Percentiles rank a stretch among this genome's conserved stretches.
phyloP scores from a whole-genome alignment of 441 rosid species.

The Erodium moschatum region DNA sequence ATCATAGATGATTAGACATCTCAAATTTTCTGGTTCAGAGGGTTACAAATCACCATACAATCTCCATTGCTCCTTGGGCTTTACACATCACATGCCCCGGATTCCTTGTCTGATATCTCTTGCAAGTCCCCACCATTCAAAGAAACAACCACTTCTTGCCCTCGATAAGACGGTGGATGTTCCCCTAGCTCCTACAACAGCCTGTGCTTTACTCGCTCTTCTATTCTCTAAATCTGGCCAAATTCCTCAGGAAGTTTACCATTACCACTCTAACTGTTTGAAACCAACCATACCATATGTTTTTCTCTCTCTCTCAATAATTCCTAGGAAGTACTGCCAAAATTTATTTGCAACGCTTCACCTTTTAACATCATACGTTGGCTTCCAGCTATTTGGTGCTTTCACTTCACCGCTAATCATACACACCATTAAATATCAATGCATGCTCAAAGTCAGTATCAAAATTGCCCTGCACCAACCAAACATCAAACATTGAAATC shows the following conservation, averaged over 20 bases:
- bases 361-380: conserved; percentile 23
- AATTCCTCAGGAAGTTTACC: conserved; percentile 17
- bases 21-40: conserved; percentile 17
- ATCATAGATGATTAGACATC: conserved; percentile 17
- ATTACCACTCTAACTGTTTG: conserved; percentile 12
- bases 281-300: conserved; percentile 11
- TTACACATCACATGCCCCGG: conserved; percentile 4
- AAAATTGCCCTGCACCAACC: conserved; percentile 24
- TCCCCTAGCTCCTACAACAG: conserved; percentile 21
- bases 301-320: conserved; percentile 24
- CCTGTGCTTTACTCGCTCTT: not conserved
- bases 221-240: conserved; percentile 12
- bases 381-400: conserved; percentile 35
- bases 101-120: conserved; percentile 6
- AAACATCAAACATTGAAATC: conserved; percentile 11
- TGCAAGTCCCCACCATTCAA: not conserved
- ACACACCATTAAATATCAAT: conserved; percentile 22
- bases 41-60: not conserved
- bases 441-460: conserved; percentile 31
- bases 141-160: conserved; percentile 3
- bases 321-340: conserved; percentile 22
- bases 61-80: not conserved
- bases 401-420: conserved; percentile 7
- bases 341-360: conserved; percentile 18
- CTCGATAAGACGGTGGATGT: conserved; percentile 10